Percentiles rank a stretch among this genome's conserved stretches.
phyloP scores from a whole-genome alignment of 2,329 filamentous ascomycete genomes.

The Paecilomyces niveus region DNA sequence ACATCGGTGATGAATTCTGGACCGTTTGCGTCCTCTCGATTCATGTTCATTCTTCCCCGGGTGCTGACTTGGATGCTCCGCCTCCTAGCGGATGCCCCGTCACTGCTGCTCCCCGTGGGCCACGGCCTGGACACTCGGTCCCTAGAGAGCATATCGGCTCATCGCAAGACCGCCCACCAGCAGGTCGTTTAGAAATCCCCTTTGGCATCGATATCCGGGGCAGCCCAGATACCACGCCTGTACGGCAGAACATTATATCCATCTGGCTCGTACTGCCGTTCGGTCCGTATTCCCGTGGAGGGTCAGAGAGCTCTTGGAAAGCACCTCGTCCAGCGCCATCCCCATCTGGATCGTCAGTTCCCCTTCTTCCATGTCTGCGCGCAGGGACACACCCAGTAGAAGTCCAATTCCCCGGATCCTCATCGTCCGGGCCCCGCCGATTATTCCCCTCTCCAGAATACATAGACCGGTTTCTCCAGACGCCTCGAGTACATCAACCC shows the following conservation, averaged over 20 bases:
- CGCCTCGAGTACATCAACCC: background rate
- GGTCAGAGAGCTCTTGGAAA: background rate
- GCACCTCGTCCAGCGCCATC: background rate
- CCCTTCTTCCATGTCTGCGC: background rate
- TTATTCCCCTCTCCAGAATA: background rate
- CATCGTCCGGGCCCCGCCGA: background rate
- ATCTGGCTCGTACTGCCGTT: background rate
- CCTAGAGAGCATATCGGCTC: background rate
- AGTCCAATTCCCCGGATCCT: background rate
- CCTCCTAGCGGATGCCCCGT: background rate
- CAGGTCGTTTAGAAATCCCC: background rate
- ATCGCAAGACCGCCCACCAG: background rate
- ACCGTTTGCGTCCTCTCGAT: background rate
- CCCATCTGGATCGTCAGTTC: background rate
- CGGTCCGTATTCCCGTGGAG: background rate
- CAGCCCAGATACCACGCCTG: background rate
- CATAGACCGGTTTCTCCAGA: background rate
- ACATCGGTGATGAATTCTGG: background rate
- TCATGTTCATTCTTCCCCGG: background rate
- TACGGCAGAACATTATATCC: background rate
- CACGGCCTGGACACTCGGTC: no score
- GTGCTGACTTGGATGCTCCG: background rate
- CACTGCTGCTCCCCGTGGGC: background rate
- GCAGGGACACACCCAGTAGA: background rate
- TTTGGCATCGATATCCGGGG: background rate